phyloP scores from a whole-genome alignment of 2,329 filamentous ascomycete species.

The Geosmithia flava region DNA sequence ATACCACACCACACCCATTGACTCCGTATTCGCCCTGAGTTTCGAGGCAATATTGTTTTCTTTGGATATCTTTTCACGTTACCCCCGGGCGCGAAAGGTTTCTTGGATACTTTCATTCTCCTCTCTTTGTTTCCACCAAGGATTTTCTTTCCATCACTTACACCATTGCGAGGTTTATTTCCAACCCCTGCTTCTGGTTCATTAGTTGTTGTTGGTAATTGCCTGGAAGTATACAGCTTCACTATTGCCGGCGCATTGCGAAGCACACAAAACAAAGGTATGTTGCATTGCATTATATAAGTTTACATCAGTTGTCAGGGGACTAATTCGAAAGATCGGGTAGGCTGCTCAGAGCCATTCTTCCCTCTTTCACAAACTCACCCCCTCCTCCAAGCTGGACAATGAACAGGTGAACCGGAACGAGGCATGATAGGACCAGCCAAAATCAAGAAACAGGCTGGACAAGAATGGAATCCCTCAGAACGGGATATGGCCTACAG shows the following conservation, averaged over 20 bases:
- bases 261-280: too few species aligned
- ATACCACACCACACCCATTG: background rate
- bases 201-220: too few species aligned
- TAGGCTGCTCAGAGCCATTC: background rate
- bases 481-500: constrained; percentile 25
- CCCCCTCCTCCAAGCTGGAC: background rate
- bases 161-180: too few species aligned
- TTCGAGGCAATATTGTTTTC: background rate
- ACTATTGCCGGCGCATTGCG: too few species aligned
- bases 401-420: background rate
- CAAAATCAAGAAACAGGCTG: constrained; percentile 8
- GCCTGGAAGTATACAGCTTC: too few species aligned
- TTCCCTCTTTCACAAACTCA: background rate
- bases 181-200: too few species aligned
- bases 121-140: background rate
- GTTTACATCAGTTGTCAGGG: too few species aligned
- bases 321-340: background rate
- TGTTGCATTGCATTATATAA: too few species aligned
- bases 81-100: background rate
- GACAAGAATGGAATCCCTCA: constrained; percentile 29
- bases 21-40: background rate
- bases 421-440: constrained; percentile 1
- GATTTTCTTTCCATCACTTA: too few species aligned
- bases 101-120: background rate
- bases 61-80: background rate